These are phyloP conservation scores for Xanthoconium purpureum DNA, from an alignment of 768 basidiomycete species.

Conservation along the genomic window DNA sequence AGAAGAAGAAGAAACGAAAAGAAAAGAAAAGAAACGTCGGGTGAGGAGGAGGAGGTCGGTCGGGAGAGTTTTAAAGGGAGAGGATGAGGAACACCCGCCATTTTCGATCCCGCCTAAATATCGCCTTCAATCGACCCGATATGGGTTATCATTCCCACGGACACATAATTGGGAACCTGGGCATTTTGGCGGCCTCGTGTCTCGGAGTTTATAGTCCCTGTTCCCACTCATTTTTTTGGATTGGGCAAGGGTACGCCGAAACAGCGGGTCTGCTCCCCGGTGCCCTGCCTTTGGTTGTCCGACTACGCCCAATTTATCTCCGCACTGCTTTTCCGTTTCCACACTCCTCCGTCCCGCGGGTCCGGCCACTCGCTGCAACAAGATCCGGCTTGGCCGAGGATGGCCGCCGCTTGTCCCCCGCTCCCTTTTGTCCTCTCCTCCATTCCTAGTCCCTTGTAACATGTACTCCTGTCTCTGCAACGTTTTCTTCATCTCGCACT, in stretches of 20 bases:
- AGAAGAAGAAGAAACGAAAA: constrained; percentile 21
- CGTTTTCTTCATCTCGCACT: constrained; percentile 35
- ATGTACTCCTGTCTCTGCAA: constrained; percentile 24
- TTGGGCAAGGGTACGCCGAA: constrained; percentile 7
- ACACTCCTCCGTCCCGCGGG: constrained; percentile 23
- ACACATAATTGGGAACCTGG: constrained; percentile 13
- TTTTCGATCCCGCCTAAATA: constrained; percentile 36
- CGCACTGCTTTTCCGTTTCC: constrained; percentile 14
- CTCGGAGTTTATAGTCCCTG: constrained; percentile 34
- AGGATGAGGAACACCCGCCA: constrained; percentile 29
- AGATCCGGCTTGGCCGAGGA: constrained; percentile 31
- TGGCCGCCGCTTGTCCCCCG: constrained; percentile 16
- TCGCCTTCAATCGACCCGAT: constrained; percentile 13
- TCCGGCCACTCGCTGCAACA: constrained; percentile 16
- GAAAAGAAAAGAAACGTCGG: constrained; percentile 39
- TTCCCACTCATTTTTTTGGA: constrained; percentile 18
- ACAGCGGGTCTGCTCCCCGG: constrained; percentile 20
- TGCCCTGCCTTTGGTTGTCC: constrained; percentile 25
- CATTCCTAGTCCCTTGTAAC: constrained; percentile 16
- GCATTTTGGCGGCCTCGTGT: constrained; percentile 33
- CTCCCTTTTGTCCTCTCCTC: constrained; percentile 2
- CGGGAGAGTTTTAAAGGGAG: constrained; percentile 18
- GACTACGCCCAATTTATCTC: constrained; percentile 23
- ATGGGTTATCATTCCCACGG: constrained; percentile 4
- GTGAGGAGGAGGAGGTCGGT: constrained; percentile 32